Percentiles rank a stretch among this genome's conserved stretches.
phyloP scores from a whole-genome alignment of 2,329 filamentous ascomycete species.

The Capronia americana region DNA sequence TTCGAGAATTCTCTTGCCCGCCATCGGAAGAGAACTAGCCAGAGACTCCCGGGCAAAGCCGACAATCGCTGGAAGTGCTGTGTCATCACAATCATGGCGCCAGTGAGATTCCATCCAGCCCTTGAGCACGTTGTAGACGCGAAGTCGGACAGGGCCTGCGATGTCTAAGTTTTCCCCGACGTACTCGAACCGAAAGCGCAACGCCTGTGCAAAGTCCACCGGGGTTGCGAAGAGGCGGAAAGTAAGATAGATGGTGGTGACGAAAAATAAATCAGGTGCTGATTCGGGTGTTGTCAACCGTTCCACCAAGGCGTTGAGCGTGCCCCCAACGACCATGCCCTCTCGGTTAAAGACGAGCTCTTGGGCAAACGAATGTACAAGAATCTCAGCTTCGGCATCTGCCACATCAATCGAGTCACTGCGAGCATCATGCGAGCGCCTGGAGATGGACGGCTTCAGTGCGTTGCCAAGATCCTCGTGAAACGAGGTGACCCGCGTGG shows the following conservation, averaged over 20 bases:
- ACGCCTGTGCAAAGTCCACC: constrained; percentile 73
- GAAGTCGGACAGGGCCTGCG: constrained; percentile 79
- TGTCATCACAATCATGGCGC: constrained; percentile 79
- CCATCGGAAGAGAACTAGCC: constrained; percentile 71
- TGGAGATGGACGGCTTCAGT: constrained; percentile 8
- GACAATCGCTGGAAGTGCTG: constrained; percentile 76
- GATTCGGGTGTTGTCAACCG: constrained; percentile 90
- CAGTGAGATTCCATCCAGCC: constrained; percentile 97
- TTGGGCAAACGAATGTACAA: constrained; percentile 90
- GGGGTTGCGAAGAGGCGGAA: constrained; percentile 93
- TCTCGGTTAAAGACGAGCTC: constrained; percentile 94
- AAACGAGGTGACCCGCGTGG: constrained; percentile 78
- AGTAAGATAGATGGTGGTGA: constrained; percentile 93
- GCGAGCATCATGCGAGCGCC: constrained; percentile 9
- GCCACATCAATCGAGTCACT: constrained; percentile 68
- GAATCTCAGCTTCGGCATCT: constrained; percentile 80
- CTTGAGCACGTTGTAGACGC: constrained; percentile 97
- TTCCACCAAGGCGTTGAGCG: constrained; percentile 89
- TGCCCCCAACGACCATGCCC: constrained; percentile 91
- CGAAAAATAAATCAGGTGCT: constrained; percentile 88
- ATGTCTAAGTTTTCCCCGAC: constrained; percentile 78
- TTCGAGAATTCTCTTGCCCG: constrained; percentile 80
- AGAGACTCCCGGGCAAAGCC: constrained; percentile 80
- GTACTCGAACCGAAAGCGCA: constrained; percentile 94
- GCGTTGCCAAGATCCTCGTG: constrained; percentile 16